phyloP scores from a whole-genome alignment of 306 rosid species.

The Castanea sativa region DNA sequence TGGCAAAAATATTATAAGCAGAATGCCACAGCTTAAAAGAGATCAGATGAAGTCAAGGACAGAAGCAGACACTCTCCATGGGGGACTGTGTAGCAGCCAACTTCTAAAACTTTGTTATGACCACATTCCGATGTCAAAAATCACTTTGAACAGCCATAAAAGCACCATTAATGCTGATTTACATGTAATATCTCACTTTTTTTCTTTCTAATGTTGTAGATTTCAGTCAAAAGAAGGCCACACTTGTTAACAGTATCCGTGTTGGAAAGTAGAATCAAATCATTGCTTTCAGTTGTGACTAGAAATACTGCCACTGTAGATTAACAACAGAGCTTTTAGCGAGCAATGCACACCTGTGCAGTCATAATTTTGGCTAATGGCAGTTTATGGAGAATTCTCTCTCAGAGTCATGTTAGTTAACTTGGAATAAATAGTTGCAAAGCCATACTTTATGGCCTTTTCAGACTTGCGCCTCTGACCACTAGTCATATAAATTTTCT shows the following conservation, averaged over 20 bases:
- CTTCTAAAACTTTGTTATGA: background rate
- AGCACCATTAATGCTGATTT: background rate
- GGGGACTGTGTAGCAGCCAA: too few species aligned
- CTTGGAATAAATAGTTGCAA: background rate
- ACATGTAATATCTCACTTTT: background rate
- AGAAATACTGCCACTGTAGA: background rate
- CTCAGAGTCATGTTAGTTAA: background rate
- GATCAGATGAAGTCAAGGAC: background rate
- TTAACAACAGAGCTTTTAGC: background rate
- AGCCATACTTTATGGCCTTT: background rate
- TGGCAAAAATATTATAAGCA: background rate
- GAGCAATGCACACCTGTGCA: background rate
- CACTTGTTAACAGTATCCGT: background rate
- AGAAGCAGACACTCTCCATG: background rate
- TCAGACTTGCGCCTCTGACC: background rate
- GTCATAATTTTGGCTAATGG: background rate
- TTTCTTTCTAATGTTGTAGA: background rate
- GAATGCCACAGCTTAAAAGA: background rate
- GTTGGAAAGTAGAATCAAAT: background rate
- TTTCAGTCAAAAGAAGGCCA: background rate
- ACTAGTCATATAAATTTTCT: background rate
- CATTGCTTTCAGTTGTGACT: background rate
- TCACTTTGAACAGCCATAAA: background rate
- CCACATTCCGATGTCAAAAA: background rate
- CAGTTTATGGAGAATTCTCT: background rate